Base-by-base conservation (phyloP, 2,329 filamentous ascomycete genomes). In the Periconia digitata region DNA sequence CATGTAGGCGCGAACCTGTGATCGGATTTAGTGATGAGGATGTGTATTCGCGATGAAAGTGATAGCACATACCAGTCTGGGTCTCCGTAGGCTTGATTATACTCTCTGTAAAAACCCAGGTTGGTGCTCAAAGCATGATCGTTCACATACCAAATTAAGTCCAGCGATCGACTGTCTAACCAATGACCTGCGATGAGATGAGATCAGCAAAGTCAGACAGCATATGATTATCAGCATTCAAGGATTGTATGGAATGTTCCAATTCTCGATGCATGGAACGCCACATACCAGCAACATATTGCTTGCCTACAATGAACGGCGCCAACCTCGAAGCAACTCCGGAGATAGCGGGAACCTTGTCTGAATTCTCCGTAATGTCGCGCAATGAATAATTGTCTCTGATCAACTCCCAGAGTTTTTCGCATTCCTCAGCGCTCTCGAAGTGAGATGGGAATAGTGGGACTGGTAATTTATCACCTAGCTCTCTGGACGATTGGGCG, bases 131-230 rank as follows among this genome's bases (percentile, higher is more conserved):
- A 8, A 1, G 16, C 8, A 13, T n/a, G n/a, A n/a, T n/a, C n/a
- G n/a, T n/a, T n/a, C n/a, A n/a, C n/a, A 18, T 18, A 23, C 43
- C 43, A 38, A 12, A 44, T 12, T 16, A 41, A 16, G 17, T 29
- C 23, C 16, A 3, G 6, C 8, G 21, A 16, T 4, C n/a, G 10
- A 5, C 8, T 29, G 22, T 24, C 17, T 17, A 41, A 16, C 39
- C 39, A 41, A 12, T 41, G 39, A 8, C 39, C 34, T 15, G 43
- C 43, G n/a, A n/a, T n/a, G n/a, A n/a, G n/a, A n/a, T n/a, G n/a
- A n/a, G n/a, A n/a, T n/a, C n/a, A n/a, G n/a, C n/a, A n/a, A n/a
- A n/a, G n/a, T n/a, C n/a, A n/a, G n/a, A n/a, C n/a, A n/a, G n/a
- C n/a, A n/a, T n/a, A n/a, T n/a, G n/a, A n/a, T n/a, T n/a, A n/a